Conservation (phyloP, 345 rosid genomes). For the Odontarrhena argentea region DNA sequence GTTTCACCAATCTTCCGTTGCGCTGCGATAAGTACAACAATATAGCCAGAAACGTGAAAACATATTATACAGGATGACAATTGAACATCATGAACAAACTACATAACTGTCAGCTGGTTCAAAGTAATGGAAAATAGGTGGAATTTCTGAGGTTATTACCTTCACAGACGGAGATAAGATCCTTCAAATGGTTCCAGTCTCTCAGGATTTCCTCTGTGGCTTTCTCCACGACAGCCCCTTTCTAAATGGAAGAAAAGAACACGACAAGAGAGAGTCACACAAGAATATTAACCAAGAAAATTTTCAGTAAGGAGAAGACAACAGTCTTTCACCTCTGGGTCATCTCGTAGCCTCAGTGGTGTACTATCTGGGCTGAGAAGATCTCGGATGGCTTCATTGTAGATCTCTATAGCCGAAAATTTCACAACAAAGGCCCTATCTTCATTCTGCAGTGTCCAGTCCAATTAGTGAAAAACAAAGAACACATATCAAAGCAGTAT, state of each 20-base stretch:
- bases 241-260: slow-evolving; percentile 52
- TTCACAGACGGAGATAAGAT: slow-evolving; percentile 88
- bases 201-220: slow-evolving; percentile 72
- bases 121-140: slow-evolving; percentile 4
- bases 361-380: slow-evolving; percentile 69
- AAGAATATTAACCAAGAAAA: slow-evolving; percentile 13
- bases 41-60: slow-evolving; percentile 19
- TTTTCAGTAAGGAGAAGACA: slow-evolving; percentile 4
- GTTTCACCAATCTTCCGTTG: slow-evolving; percentile 96
- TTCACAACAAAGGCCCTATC: slow-evolving; percentile 94
- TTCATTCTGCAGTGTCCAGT: slow-evolving; percentile 61
- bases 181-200: slow-evolving; percentile 85
- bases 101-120: slow-evolving; percentile 15
- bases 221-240: slow-evolving; percentile 87
- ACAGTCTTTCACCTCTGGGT: slow-evolving; percentile 72
- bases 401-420: slow-evolving; percentile 95
- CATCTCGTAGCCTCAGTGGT: slow-evolving; percentile 88
- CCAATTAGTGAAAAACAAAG: slow-evolving; percentile 22
- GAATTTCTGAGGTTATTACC: slow-evolving; percentile 51
- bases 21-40: slow-evolving; percentile 53
- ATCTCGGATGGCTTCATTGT: slow-evolving; percentile 92
- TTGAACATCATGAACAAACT: slow-evolving; percentile 15
- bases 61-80: slow-evolving; percentile 3
- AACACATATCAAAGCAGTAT: slow-evolving; percentile 22
- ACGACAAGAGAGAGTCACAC: slow-evolving; percentile 14